Evolutionary conservation across 331 rosid species (phyloP).

Genomic region (Phaseolus coccineus): DNA sequence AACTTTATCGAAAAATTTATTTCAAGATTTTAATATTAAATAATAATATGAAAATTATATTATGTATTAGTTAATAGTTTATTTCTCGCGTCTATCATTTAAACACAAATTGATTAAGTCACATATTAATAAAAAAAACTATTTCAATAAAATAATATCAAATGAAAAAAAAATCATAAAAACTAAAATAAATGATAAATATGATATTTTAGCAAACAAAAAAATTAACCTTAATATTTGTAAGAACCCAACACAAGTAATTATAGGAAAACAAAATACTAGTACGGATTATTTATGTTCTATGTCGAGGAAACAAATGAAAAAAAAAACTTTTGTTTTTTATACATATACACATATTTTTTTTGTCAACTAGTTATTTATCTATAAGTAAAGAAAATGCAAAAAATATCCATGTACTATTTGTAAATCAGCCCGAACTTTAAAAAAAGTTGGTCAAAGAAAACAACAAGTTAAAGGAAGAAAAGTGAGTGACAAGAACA

Average conservation of each 20-base stretch:
- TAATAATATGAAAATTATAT: too few species aligned
- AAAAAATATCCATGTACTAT: neutral
- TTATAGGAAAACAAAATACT: neutral
- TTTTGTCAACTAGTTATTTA: neutral
- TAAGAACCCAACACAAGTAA: neutral
- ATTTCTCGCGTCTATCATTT: too few species aligned
- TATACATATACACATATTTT: neutral
- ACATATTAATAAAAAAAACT: too few species aligned
- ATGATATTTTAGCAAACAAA: too few species aligned
- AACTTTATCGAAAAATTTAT: too few species aligned
- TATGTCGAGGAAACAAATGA: neutral
- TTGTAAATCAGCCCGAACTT: conserved; percentile 26
- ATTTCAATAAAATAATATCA: too few species aligned
- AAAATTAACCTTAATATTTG: neutral
- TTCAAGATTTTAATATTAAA: too few species aligned
- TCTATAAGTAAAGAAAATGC: neutral
- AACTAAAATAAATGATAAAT: too few species aligned
- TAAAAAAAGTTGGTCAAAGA: conserved; percentile 38
- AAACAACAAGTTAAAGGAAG: neutral
- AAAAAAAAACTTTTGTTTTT: neutral
- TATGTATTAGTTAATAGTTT: too few species aligned
- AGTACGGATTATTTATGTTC: neutral
- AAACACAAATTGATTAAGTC: too few species aligned
- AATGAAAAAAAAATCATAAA: too few species aligned
- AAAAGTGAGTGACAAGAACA: conserved; percentile 21